Evolutionary conservation across 345 rosid species (phyloP).

Genomic region (Eucalyptus erythrocorys): DNA sequence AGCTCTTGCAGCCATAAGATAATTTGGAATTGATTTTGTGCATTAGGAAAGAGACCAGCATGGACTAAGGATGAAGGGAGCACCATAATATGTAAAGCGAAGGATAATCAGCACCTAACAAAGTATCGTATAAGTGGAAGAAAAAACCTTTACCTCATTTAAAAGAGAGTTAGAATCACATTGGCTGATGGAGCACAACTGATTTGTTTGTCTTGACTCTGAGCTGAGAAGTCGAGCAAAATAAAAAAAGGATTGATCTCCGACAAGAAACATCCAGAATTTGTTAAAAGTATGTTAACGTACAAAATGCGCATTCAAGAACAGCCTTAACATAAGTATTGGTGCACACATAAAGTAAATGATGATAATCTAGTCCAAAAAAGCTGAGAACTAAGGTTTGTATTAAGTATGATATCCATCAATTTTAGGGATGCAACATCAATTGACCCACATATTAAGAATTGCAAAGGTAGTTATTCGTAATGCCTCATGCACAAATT

Average conservation of each 20-base stretch:
- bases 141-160: slow-evolving; percentile 52
- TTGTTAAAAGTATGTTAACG: not conserved
- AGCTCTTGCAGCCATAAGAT: not conserved
- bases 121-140: not conserved
- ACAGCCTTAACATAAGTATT: not conserved
- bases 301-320: not conserved
- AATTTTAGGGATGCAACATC: not conserved
- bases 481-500: not conserved
- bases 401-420: not conserved
- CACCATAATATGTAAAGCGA: not conserved
- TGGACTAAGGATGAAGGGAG: not conserved
- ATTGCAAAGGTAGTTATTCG: not conserved
- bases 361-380: not conserved
- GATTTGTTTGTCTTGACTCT: slow-evolving; percentile 79
- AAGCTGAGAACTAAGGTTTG: not conserved
- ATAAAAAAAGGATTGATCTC: slow-evolving; percentile 1
- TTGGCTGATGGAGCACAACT: slow-evolving; percentile 90
- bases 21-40: not conserved
- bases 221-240: slow-evolving; percentile 50
- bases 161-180: slow-evolving; percentile 80
- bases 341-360: not conserved
- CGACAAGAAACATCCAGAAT: not conserved
- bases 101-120: not conserved
- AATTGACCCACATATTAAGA: not conserved
- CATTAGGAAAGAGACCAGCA: not conserved